Evolutionary conservation across 768 basidiomycete genomes (phyloP).

Genomic region (Podaxis rugospora): DNA sequence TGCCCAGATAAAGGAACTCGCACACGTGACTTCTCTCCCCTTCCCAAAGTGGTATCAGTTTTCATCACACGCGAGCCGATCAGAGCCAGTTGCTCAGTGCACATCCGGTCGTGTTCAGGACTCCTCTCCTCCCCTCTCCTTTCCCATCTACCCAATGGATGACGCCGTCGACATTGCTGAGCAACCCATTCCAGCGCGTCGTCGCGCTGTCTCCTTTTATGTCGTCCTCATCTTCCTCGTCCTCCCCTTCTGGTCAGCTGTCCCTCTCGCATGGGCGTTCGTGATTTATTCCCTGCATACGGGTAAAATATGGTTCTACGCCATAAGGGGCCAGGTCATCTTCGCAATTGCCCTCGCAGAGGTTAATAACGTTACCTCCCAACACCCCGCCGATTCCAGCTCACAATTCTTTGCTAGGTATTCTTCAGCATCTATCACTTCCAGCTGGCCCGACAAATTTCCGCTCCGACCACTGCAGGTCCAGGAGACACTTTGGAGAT

Average conservation of each 20-base stretch:
- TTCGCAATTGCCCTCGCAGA: conserved; percentile 56
- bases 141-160: conserved; percentile 17
- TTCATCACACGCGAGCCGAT: background rate
- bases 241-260: conserved; percentile 58
- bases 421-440: conserved; percentile 66
- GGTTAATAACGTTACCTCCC: conserved; percentile 30
- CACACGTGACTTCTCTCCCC: conserved; percentile 4
- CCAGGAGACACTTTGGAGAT: conserved; percentile 53
- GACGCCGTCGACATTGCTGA: conserved; percentile 32
- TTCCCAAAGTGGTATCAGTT: conserved; percentile 8
- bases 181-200: conserved; percentile 28
- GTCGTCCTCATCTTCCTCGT: conserved; percentile 52
- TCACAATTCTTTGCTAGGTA: conserved; percentile 35
- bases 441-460: conserved; percentile 43
- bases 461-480: conserved; percentile 38
- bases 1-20: conserved; percentile 9
- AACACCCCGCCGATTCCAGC: background rate
- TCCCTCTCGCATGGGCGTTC: conserved; percentile 65
- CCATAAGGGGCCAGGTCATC: conserved; percentile 29
- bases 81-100: background rate
- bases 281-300: conserved; percentile 45
- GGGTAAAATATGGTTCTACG: conserved; percentile 36
- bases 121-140: conserved; percentile 1
- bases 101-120: background rate
- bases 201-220: conserved; percentile 51